A percentile compares a stretch with the other conserved stretches of the same genome.
Evolutionary conservation across 2,329 filamentous ascomycete genomes (phyloP).

Genomic region (Ceratocystis lukuohia): DNA sequence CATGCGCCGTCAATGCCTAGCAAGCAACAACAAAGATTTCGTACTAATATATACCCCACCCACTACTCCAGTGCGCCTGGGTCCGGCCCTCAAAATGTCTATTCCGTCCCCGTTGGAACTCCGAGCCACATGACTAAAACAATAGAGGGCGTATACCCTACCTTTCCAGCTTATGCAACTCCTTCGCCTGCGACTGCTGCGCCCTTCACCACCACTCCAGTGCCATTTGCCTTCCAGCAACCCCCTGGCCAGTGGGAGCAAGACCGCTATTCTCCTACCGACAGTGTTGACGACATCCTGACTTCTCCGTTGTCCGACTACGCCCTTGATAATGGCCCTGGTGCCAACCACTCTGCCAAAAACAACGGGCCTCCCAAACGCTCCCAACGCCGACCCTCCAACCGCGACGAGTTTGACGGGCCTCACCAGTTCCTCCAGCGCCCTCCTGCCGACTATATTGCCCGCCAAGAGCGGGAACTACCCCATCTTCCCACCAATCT

Average conservation of each 20-base stretch:
- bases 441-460: constrained; percentile 56
- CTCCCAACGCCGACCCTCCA: constrained; percentile 57
- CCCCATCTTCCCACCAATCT: constrained; percentile 73
- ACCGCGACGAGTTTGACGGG: constrained; percentile 80
- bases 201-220: constrained; percentile 17
- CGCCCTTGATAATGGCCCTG: constrained; percentile 39
- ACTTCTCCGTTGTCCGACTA: constrained; percentile 48
- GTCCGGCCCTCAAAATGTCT: constrained; percentile 11
- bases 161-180: constrained; percentile 31
- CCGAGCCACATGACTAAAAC: constrained; percentile 22
- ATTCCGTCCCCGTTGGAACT: constrained; percentile 19
- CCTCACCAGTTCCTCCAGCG: constrained; percentile 69
- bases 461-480: constrained; percentile 65
- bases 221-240: constrained; percentile 16
- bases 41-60: constrained; percentile 8
- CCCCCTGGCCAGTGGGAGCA: constrained; percentile 31
- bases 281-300: constrained; percentile 46
- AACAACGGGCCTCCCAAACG: constrained; percentile 29
- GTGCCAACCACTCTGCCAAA: constrained; percentile 26
- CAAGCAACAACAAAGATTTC: neutral
- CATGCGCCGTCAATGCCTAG: neutral
- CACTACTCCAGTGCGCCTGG: constrained; percentile 10
- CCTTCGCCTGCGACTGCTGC: constrained; percentile 28
- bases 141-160: constrained; percentile 25
- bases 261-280: constrained; percentile 41